Evolutionary conservation across 345 rosid species (phyloP).

Genomic region (Arabis hirsuta): DNA sequence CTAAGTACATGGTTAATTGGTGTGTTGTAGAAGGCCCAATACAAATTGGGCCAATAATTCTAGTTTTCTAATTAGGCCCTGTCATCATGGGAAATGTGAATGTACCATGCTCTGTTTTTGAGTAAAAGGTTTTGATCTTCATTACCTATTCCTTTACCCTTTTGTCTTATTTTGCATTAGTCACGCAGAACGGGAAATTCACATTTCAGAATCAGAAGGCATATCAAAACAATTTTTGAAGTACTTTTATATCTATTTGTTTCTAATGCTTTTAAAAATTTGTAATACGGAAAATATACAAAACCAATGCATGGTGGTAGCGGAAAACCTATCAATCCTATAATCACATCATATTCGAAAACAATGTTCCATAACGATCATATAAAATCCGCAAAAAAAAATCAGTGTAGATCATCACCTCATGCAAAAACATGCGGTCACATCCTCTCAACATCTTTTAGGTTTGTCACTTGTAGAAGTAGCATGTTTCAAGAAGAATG

Average conservation of each 20-base stretch:
- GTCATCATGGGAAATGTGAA: not conserved
- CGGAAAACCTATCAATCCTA: too few relatives aligned
- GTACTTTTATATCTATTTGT: too few relatives aligned
- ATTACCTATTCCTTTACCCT: not conserved
- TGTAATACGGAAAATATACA: not conserved
- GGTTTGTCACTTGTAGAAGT: too few relatives aligned
- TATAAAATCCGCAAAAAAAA: too few relatives aligned
- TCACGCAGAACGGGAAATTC: too few relatives aligned
- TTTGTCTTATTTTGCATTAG: not conserved
- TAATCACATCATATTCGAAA: not conserved
- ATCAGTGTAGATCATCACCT: too few relatives aligned
- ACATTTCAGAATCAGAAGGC: too few relatives aligned
- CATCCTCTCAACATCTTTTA: too few relatives aligned
- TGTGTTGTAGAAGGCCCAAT: constrained; percentile 17
- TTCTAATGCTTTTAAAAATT: not conserved
- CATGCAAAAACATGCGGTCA: too few relatives aligned
- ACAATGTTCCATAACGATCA: not conserved
- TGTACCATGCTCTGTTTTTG: not conserved
- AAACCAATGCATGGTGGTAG: not conserved
- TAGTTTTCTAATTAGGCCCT: constrained; percentile 10
- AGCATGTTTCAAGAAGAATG: too few relatives aligned
- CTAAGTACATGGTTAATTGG: not conserved
- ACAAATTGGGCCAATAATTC: constrained; percentile 28
- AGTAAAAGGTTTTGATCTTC: not conserved
- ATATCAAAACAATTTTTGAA: too few relatives aligned